Evolutionary conservation across 108 stramenopile species (phyloP), one percentile per base, ranked within the genome.

Genomic region (Nitzschia sp.): DNA sequence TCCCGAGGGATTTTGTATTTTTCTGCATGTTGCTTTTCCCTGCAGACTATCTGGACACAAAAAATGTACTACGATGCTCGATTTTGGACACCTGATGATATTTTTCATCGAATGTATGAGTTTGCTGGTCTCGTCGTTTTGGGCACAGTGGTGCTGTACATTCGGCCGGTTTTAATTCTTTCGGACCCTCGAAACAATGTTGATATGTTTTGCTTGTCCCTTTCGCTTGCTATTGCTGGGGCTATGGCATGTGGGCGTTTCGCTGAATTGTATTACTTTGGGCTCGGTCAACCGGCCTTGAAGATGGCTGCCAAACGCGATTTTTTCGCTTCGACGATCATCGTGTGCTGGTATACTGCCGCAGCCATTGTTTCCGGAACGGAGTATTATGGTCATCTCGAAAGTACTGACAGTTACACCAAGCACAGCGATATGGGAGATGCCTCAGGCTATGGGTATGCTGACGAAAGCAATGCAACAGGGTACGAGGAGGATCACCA

Each of bases 1-100:
- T n/a, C 25, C 25, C n/a, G 46, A 30, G 82, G 80, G 0, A 19
- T 86, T 23, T 46, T 83, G 0, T 86, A 86, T 68, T 79, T 86
- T 52, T 23, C 54, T 17, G 69, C 54, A 5, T 35, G 47, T 45
- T 56, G 44, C 19, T 77, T 59, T 28, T 53, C 76, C 0, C 30
- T 66, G n/a, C 45, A 59, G 48, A 66, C 47, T 27, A 62, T 78
- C 27, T 78, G 77, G 77, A 45, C 19, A 16, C 58, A 78, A 26
- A 78, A 69, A 30, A 47, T 69, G 19, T 63, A 53, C 30, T 78
- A 64, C 44, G 77, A 78, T 74, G 19, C 67, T 9, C 34, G 66
- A 19, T 78, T 78, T 46, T 35, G 28, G n/a, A 27, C 45, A 15
- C 58, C 45, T 1, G 36, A 76, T 41, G 79, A 84, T 33, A 17